These are phyloP conservation scores for Hepatocystis sp. DNA, from an alignment of 169 alveolate species.

Conservation along the genomic window DNA sequence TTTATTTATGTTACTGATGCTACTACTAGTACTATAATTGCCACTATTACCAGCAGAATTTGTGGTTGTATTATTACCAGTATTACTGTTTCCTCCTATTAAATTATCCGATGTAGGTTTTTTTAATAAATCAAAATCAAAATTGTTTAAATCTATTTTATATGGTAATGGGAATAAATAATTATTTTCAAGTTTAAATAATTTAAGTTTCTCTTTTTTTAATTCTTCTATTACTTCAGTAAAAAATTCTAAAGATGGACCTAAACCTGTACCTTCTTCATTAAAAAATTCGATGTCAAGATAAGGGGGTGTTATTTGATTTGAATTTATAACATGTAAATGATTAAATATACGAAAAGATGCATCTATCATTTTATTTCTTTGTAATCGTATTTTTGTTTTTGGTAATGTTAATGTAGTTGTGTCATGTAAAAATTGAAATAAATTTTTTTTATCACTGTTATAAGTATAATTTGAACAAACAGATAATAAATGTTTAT, in stretches of 20 bases:
- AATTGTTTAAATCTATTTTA: slow-evolving; percentile 69
- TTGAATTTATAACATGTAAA: slow-evolving; percentile 70
- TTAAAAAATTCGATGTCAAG: slow-evolving; percentile 75
- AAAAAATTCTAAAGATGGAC: slow-evolving; percentile 84
- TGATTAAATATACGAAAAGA: slow-evolving; percentile 74
- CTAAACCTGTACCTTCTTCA: slow-evolving; percentile 85
- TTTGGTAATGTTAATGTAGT: slow-evolving; percentile 48
- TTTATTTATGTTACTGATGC: not conserved
- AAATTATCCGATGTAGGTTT: slow-evolving; percentile 49
- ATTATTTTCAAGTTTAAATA: slow-evolving; percentile 61
- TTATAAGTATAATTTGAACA: slow-evolving; percentile 72
- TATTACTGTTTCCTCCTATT: slow-evolving; percentile 8
- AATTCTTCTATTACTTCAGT: slow-evolving; percentile 79
- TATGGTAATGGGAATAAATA: slow-evolving; percentile 62
- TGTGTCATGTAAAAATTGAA: slow-evolving; percentile 54
- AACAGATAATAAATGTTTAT: slow-evolving; percentile 70
- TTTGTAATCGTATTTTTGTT: slow-evolving; percentile 63
- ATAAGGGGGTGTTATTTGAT: slow-evolving; percentile 56
- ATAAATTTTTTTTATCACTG: slow-evolving; percentile 60
- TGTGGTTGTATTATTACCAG: no score
- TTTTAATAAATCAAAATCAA: slow-evolving; percentile 62
- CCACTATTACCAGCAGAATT: no score
- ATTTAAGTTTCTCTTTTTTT: slow-evolving; percentile 68
- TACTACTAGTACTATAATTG: not conserved
- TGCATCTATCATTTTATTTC: slow-evolving; percentile 56